phyloP scores from a whole-genome alignment of 352 stramenopile species.

The Globisporangium apiculatum region DNA sequence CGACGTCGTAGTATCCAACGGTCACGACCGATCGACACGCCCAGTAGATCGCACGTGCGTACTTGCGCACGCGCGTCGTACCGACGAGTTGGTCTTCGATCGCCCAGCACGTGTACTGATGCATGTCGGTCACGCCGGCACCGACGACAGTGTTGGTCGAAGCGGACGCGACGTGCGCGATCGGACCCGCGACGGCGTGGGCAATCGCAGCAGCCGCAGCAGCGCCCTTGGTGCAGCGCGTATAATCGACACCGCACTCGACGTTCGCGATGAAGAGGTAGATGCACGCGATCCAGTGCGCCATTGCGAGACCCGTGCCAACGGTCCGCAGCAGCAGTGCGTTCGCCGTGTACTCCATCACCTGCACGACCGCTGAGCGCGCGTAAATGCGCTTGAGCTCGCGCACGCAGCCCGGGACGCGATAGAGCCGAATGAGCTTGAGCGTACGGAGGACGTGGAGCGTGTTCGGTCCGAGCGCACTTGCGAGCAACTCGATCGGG shows the following conservation, averaged over 20 bases:
- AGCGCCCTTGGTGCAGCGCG: slow-evolving; percentile 29
- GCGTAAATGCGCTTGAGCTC: slow-evolving; percentile 46
- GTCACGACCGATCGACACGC: slow-evolving; percentile 45
- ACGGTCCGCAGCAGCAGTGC: slow-evolving; percentile 43
- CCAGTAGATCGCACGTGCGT: slow-evolving; percentile 54
- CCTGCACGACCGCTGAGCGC: slow-evolving; percentile 28
- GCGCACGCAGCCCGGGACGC: slow-evolving; percentile 30
- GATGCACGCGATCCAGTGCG: slow-evolving; percentile 50
- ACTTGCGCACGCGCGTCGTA: slow-evolving; percentile 34
- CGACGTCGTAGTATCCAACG: slow-evolving; percentile 56
- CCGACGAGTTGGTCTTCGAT: slow-evolving; percentile 62
- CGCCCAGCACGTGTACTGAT: slow-evolving; percentile 49
- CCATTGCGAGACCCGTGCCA: slow-evolving; percentile 30
- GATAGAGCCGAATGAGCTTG: slow-evolving; percentile 54
- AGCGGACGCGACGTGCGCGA: not conserved
- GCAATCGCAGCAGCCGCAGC: slow-evolving; percentile 5
- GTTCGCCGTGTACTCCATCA: slow-evolving; percentile 53
- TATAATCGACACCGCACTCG: slow-evolving; percentile 58
- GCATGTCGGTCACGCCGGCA: not conserved
- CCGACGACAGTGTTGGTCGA: not conserved
- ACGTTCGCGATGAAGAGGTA: slow-evolving; percentile 67
- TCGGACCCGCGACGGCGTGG: not conserved
- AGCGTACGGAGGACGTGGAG: slow-evolving; percentile 46
- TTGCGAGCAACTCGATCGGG: slow-evolving; percentile 40
- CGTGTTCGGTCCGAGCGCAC: slow-evolving; percentile 35